A percentile compares a stretch with the other conserved stretches of the same genome.
These are phyloP conservation scores for Cutaneotrichosporon spelunceum DNA, from an alignment of 1,284 basidiomycete genomes.

Conservation along the genomic window DNA sequence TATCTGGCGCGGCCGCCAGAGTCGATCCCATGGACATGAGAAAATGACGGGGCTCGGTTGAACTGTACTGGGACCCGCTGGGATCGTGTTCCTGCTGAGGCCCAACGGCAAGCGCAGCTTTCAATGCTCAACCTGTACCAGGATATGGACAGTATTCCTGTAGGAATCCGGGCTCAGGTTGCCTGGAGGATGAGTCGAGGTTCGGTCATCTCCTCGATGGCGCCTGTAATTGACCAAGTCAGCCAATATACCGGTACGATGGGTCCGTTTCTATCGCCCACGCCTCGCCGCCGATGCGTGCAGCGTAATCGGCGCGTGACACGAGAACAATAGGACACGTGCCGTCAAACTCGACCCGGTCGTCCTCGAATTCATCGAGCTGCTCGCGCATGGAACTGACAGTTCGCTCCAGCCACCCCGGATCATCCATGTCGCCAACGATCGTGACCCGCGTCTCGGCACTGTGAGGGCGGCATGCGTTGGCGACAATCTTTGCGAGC, in stretches of 20 bases:
- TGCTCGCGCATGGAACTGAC: background rate
- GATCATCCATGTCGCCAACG: background rate
- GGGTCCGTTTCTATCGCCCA: background rate
- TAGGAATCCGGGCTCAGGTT: too few species aligned
- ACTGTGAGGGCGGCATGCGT: background rate
- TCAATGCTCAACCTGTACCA: too few species aligned
- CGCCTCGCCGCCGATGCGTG: background rate
- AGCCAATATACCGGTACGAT: background rate
- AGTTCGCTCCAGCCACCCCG: background rate
- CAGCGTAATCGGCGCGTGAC: background rate
- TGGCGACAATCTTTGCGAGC: background rate
- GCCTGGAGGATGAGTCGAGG: too few species aligned
- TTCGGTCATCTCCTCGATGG: too few species aligned
- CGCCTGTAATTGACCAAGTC: too few species aligned
- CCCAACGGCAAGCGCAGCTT: too few species aligned
- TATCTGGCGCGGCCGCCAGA: too few species aligned
- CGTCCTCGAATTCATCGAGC: background rate
- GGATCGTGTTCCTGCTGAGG: too few species aligned
- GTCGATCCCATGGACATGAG: too few species aligned
- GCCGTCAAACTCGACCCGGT: constrained; percentile 1
- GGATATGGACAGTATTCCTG: too few species aligned
- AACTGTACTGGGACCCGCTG: too few species aligned
- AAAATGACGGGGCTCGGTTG: too few species aligned
- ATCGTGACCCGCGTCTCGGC: background rate
- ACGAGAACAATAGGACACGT: background rate